These are phyloP conservation scores for Kuraishia molischiana DNA, from an alignment of 805 yeast genomes.

Conservation along the genomic window DNA sequence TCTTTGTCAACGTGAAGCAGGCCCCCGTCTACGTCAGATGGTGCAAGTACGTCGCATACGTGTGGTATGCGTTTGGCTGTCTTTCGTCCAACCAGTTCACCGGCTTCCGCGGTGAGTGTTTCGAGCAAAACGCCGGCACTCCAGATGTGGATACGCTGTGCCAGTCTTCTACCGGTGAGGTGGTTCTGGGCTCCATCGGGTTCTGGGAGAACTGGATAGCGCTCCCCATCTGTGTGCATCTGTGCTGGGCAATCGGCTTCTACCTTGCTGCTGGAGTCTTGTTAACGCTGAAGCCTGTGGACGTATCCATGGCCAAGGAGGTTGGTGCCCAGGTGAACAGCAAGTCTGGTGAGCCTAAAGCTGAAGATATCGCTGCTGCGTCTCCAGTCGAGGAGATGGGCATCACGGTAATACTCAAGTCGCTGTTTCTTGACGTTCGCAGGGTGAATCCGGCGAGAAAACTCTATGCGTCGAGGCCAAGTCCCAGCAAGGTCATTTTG, in stretches of 20 bases:
- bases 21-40: slow-evolving; percentile 85
- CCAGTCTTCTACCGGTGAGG: slow-evolving; percentile 41
- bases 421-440: neutral
- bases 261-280: slow-evolving; percentile 37
- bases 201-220: slow-evolving; percentile 55
- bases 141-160: slow-evolving; percentile 25
- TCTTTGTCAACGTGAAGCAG: slow-evolving; percentile 58
- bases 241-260: slow-evolving; percentile 51
- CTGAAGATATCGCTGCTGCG: neutral
- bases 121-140: slow-evolving; percentile 20
- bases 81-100: slow-evolving; percentile 56
- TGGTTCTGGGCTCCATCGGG: slow-evolving; percentile 47
- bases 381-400: neutral
- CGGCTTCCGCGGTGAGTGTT: slow-evolving; percentile 50
- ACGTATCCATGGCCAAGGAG: slow-evolving; percentile 37
- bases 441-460: no score
- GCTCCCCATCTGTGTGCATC: slow-evolving; percentile 49
- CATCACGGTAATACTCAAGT: neutral
- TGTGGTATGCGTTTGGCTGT: slow-evolving; percentile 75
- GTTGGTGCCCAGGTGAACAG: slow-evolving; percentile 6
- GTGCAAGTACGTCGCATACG: slow-evolving; percentile 67
- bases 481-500: slow-evolving; percentile 23
- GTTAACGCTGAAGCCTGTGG: slow-evolving; percentile 38
- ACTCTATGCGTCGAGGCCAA: neutral
- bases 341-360: slow-evolving; percentile 6